phyloP scores from a whole-genome alignment of 164 flowering plant species.

The Amborella trichopoda region DNA sequence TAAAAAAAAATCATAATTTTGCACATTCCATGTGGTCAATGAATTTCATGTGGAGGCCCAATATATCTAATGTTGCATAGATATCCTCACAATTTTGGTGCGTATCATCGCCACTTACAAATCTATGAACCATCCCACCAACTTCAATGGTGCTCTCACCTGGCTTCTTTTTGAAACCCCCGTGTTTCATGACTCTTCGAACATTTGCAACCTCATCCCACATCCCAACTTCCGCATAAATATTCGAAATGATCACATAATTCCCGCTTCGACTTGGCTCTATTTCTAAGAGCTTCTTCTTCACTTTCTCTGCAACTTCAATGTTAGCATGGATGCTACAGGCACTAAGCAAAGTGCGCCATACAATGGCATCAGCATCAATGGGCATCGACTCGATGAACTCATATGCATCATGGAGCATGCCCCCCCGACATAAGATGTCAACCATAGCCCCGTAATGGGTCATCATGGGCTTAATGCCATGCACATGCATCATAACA shows the following conservation, averaged over 20 bases:
- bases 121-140: conserved; percentile 3
- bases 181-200: conserved; percentile 7
- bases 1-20: too few relatives aligned
- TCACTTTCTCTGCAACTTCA: conserved; percentile 5
- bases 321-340: conserved; percentile 3
- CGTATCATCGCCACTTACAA: conserved; percentile 8
- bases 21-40: too few relatives aligned
- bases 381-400: conserved; percentile 7
- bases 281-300: conserved; percentile 8
- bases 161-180: conserved; percentile 8
- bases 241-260: conserved; percentile 8
- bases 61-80: too few relatives aligned
- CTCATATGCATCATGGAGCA: conserved; percentile 8
- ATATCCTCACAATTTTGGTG: too few relatives aligned
- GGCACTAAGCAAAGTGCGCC: conserved; percentile 13
- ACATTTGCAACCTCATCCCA: conserved; percentile 10
- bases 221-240: conserved; percentile 11
- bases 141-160: conserved; percentile 11
- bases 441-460: conserved; percentile 12
- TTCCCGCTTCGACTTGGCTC: conserved; percentile 8
- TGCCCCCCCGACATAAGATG: conserved; percentile 9
- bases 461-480: conserved; percentile 8
- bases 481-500: conserved; percentile 6
- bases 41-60: too few relatives aligned
- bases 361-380: conserved; percentile 9